These are phyloP conservation scores for Ophiostoma quercus DNA, from an alignment of 2,329 filamentous ascomycete genomes.

Conservation along the genomic window DNA sequence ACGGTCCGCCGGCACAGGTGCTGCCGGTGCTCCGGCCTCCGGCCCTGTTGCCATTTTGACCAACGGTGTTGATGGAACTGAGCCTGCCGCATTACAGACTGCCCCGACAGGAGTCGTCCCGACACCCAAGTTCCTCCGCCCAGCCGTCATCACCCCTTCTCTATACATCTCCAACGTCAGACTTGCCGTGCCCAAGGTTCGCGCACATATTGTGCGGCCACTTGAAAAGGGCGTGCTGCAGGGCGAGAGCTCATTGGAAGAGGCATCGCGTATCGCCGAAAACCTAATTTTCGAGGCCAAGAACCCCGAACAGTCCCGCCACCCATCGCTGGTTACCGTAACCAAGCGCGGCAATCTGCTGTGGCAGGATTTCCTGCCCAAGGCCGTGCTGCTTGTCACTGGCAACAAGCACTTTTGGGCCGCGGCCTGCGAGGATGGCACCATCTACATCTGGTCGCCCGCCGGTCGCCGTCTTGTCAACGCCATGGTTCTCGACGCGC, in stretches of 20 bases:
- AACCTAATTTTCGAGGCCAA: constrained; percentile 81
- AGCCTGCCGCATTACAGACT: constrained; percentile 63
- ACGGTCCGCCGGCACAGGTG: constrained; percentile 13
- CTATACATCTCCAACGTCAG: constrained; percentile 78
- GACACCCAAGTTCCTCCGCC: constrained; percentile 79
- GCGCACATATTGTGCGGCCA: constrained; percentile 75
- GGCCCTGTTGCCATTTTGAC: constrained; percentile 56
- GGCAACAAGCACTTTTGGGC: constrained; percentile 90
- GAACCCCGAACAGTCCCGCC: constrained; percentile 70
- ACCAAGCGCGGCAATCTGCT: constrained; percentile 73
- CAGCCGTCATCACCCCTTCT: constrained; percentile 77
- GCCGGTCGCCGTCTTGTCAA: constrained; percentile 82
- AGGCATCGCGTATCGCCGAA: constrained; percentile 58
- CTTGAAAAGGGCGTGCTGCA: constrained; percentile 62
- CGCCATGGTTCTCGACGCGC: constrained; percentile 79
- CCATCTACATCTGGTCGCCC: constrained; percentile 84
- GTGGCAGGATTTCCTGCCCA: constrained; percentile 92
- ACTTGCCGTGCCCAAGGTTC: constrained; percentile 79
- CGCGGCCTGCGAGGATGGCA: constrained; percentile 88
- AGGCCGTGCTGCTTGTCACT: constrained; percentile 80
- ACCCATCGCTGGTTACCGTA: constrained; percentile 78
- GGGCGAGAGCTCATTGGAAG: constrained; percentile 50
- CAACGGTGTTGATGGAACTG: constrained; percentile 71
- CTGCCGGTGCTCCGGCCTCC: constrained; percentile 42
- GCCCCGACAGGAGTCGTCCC: constrained; percentile 56